Base-by-base conservation (phyloP, 306 rosid genomes). In the Dryas drummondii region DNA sequence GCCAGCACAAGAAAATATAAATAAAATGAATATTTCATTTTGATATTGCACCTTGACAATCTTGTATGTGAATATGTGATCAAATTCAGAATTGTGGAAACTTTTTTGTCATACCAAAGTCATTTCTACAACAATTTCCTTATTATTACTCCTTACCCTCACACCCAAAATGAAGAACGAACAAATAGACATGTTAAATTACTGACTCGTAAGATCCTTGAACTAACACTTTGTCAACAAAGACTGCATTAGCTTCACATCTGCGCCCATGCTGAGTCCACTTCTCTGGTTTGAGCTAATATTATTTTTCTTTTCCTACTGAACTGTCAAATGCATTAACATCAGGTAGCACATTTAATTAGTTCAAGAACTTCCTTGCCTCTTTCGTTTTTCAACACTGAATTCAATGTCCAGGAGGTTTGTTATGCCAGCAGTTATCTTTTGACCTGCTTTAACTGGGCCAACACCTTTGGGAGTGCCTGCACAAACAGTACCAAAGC, bases 391-490 rank as follows among this genome's bases (percentile, higher is more conserved):
- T 47, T 65, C 98, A 49, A 94, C 88, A 75, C 85, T 82, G 76
- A 91, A 94, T 65, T 85, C 68, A 13, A 89, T 87, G 6, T 91
- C 98, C 76, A 88, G 76, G 15, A 91, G 90, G 56, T 85, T 85
- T 44, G 98, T 91, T 76, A 94, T 87, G 53, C 98, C 98, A 0
- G 97, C 96, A 45, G 98, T 90, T 40, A 94, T 73, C 82, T 73
- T 94, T 84, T 94, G 93, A 61, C 97, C 96, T 72, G 86, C 86
- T 85, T 84, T 91, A 74, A 94, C 98, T 5, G 97, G 97, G 72
- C 98, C 98, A 82, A 91, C 97, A 4, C 98, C 98, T 46, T 85
- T 75, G 45, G 98, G 98, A 85, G 98, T 94, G 47, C 98, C 98
- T 94, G 89, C 81, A 83, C 56, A 61, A 70, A 27, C 47, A 79